Percentiles rank a stretch among this genome's conserved stretches.
Conservation (phyloP, 305 asterid species). For the Solanum aculeatissimum region DNA sequence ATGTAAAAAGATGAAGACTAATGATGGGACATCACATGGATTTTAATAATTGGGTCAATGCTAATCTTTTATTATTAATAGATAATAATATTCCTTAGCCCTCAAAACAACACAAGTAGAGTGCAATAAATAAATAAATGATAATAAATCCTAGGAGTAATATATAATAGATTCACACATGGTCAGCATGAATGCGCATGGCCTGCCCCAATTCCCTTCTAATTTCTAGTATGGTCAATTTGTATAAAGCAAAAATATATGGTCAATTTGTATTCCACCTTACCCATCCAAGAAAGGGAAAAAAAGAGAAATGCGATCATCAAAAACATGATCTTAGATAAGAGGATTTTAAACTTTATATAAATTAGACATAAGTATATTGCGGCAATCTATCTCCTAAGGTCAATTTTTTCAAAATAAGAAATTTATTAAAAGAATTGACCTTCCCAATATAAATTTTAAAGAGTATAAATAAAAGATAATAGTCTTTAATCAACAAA, state of each 20-base stretch:
- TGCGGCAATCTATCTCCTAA: too few species aligned
- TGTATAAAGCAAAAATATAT: too few species aligned
- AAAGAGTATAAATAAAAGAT: too few species aligned
- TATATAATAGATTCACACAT: not conserved
- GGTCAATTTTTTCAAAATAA: too few species aligned
- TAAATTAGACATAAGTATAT: not conserved
- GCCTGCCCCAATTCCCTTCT: not conserved
- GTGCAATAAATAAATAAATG: not conserved
- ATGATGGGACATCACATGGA: constrained; percentile 18
- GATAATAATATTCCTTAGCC: not conserved
- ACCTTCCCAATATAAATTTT: too few species aligned
- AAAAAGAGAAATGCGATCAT: not conserved
- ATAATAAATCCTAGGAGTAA: not conserved
- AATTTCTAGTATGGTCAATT: not conserved
- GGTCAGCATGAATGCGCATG: not conserved
- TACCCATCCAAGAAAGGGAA: not conserved
- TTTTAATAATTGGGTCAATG: not conserved
- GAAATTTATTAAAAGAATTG: too few species aligned
- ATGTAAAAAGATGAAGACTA: not conserved
- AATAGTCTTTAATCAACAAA: too few species aligned
- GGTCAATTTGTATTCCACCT: not conserved
- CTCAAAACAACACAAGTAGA: not conserved
- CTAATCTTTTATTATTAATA: not conserved
- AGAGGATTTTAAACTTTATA: too few species aligned
- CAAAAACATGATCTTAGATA: not conserved